Evolutionary conservation across 2,329 filamentous ascomycete species (phyloP).

Genomic region (Metarhizium rileyi): DNA sequence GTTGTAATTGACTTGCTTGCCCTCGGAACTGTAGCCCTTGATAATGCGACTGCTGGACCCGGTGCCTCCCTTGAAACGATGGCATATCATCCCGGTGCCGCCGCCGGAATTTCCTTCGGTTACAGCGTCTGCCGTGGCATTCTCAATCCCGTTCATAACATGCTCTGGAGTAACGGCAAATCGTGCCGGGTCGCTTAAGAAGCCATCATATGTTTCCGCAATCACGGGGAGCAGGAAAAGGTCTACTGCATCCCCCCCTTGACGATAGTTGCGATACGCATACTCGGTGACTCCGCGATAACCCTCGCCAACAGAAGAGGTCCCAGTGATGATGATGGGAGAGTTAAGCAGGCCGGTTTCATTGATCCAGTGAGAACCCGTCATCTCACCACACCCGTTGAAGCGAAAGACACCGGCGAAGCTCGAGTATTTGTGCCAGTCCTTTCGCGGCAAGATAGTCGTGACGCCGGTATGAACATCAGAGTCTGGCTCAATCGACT

Average conservation of each 20-base stretch:
- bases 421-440: conserved; percentile 35
- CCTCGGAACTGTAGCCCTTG: conserved; percentile 27
- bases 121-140: conserved; percentile 39
- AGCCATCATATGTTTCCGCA: conserved; percentile 54
- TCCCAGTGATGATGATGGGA: conserved; percentile 51
- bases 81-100: conserved; percentile 59
- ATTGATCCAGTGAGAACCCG: conserved; percentile 50
- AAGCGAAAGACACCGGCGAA: conserved; percentile 48
- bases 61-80: conserved; percentile 58
- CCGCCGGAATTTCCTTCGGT: conserved; percentile 55
- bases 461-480: conserved; percentile 41
- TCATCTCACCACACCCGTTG: conserved; percentile 56
- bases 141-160: conserved; percentile 42
- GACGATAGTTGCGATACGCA: conserved; percentile 34
- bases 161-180: conserved; percentile 46
- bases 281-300: conserved; percentile 51
- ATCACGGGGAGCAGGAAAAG: conserved; percentile 50
- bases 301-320: conserved; percentile 45
- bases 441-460: conserved; percentile 33
- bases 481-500: conserved; percentile 27
- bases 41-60: conserved; percentile 51
- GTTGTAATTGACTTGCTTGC: conserved; percentile 36
- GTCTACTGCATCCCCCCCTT: conserved; percentile 33
- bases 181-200: conserved; percentile 45
- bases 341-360: conserved; percentile 50